Conservation (phyloP, 2,329 filamentous ascomycete species). For the Xylariomycetidae sp. region DNA sequence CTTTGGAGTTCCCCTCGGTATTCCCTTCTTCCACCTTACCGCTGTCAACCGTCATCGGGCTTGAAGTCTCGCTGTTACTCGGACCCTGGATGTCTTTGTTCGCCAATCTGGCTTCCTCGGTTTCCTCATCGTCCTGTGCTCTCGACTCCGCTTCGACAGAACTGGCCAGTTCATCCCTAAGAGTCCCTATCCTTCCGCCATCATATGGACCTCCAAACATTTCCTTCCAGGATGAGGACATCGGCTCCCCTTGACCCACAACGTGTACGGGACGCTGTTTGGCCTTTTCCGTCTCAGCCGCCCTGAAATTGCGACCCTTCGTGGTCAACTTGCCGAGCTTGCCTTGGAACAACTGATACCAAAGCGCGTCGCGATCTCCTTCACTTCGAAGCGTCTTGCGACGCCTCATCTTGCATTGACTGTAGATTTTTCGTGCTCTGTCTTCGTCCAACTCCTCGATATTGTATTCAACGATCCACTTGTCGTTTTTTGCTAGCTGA, state of each 20-base stretch:
- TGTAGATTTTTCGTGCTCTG: slow-evolving; percentile 50
- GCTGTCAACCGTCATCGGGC: too few species aligned
- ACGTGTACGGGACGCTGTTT: slow-evolving; percentile 41
- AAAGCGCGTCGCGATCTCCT: slow-evolving; percentile 34
- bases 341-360: slow-evolving; percentile 44
- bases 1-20: too few species aligned
- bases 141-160: too few species aligned
- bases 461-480: slow-evolving; percentile 76
- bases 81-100: too few species aligned
- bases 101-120: too few species aligned
- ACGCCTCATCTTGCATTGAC: slow-evolving; percentile 52
- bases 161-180: too few species aligned
- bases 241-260: slow-evolving; percentile 37
- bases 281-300: slow-evolving; percentile 48
- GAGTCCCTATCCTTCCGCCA: too few species aligned
- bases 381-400: slow-evolving; percentile 40
- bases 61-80: too few species aligned
- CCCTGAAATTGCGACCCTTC: slow-evolving; percentile 56
- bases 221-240: too few species aligned
- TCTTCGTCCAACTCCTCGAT: slow-evolving; percentile 55
- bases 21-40: too few species aligned
- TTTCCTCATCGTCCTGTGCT: too few species aligned
- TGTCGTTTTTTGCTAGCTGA: slow-evolving; percentile 34
- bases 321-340: slow-evolving; percentile 37
- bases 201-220: too few species aligned